A percentile compares a stretch with the other conserved stretches of the same genome.
These are phyloP conservation scores for Rhodotorula sp. DNA, from an alignment of 1,284 basidiomycete species.

Conservation along the genomic window DNA sequence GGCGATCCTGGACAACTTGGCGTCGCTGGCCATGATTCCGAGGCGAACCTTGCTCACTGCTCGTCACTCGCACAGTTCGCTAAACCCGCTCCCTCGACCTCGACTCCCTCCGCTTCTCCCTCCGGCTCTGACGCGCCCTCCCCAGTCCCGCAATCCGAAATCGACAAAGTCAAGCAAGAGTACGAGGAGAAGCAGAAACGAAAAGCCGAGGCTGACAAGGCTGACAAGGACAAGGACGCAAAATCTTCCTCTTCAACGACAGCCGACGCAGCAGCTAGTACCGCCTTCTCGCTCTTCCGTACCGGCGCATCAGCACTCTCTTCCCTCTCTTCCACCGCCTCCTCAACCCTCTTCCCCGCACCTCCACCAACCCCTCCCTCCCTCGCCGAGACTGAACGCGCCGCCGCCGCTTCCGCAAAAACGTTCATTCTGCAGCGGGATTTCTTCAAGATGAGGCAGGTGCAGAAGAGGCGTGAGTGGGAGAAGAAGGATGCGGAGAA, in stretches of 20 bases:
- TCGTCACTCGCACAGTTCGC: slow-evolving; percentile 23
- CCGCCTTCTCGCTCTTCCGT: slow-evolving; percentile 17
- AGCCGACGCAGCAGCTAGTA: not conserved
- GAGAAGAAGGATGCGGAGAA: slow-evolving; percentile 32
- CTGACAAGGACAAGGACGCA: slow-evolving; percentile 1
- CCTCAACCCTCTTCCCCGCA: slow-evolving; percentile 17
- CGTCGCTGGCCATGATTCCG: too few relatives aligned
- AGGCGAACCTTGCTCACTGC: not conserved
- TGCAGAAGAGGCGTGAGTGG: slow-evolving; percentile 24
- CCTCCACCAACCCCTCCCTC: slow-evolving; percentile 15
- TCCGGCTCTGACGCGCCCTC: slow-evolving; percentile 2
- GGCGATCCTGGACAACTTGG: not conserved
- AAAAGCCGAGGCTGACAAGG: not conserved
- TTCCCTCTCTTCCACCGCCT: slow-evolving; percentile 24
- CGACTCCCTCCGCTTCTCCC: not conserved
- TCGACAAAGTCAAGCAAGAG: slow-evolving; percentile 37
- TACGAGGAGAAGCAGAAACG: slow-evolving; percentile 35
- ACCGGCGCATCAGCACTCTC: slow-evolving; percentile 30
- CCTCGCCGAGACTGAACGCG: not conserved
- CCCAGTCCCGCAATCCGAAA: slow-evolving; percentile 25
- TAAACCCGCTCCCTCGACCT: slow-evolving; percentile 16
- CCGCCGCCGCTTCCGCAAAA: slow-evolving; percentile 12
- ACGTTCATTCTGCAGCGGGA: slow-evolving; percentile 28
- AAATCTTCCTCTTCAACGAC: not conserved
- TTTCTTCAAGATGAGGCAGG: slow-evolving; percentile 28